Evolutionary conservation across 23 red algal genomes (phyloP), one percentile per base, ranked within the genome.

Genomic region (Agarophyton chilense): DNA sequence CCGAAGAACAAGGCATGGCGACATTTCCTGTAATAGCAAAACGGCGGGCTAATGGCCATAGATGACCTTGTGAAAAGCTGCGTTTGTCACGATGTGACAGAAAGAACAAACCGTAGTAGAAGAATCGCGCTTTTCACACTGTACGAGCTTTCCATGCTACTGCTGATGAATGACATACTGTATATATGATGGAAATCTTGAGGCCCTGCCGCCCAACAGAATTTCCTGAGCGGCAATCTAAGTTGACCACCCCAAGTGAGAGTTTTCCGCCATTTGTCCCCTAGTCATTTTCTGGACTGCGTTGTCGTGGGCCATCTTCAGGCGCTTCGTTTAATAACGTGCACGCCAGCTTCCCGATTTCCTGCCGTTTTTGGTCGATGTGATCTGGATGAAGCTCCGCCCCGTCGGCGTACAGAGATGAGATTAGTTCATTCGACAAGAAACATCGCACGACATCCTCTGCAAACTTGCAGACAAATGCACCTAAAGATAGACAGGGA

Each of bases 291-390:
- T 65, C 7, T 35, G 60, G 32, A 36, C 31, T 36, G 60, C 60
- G 11, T 36, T 18, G 21, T 32, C 22, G 31, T 36, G 40, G 38
- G 41, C 43, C 68, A 26, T 12, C 68, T 1, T 74, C 55, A 34
- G 29, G 57, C 14, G 64, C 25, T 36, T 87, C 64, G 34, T 74
- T 50, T 17, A 75, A 28, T 51, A 87, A 19, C 46, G n/a, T 60
- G 62, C 82, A 87, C 22, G 82, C 82, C 13, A 87, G 46, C 51
- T 87, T 87, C 28, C 82, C 82, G 46, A 87, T 87, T 55, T 71
- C 82, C 36, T 87, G 82, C 6, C 82, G 63, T 16, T 56, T 54
- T 32, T 72, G 51, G 13, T 72, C 82, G 42, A 87, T 65, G 10
- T 52, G 43, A 73, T 87, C 64, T 17, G 28, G 44, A 33, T 54